These are phyloP conservation scores for Leccinum ponderosum DNA, from an alignment of 1,284 basidiomycete genomes.

Conservation along the genomic window DNA sequence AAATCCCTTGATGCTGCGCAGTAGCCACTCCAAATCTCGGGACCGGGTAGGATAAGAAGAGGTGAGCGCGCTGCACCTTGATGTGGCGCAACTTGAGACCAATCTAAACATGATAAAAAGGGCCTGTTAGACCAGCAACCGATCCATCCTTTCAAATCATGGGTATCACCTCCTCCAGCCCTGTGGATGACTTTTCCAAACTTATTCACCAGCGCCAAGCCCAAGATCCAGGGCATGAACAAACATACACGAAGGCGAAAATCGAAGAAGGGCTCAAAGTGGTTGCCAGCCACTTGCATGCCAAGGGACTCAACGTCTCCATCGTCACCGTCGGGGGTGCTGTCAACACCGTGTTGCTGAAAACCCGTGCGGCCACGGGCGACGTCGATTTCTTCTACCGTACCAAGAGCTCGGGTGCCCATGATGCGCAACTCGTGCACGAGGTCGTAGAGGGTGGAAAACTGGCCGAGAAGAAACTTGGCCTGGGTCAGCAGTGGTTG, in stretches of 20 bases:
- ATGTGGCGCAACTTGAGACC: not conserved
- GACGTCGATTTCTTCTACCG: conserved; percentile 17
- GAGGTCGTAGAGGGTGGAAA: conserved; percentile 5
- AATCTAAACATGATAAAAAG: not conserved
- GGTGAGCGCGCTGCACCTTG: not conserved
- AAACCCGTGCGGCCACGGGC: conserved; percentile 9
- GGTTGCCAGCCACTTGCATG: conserved; percentile 5
- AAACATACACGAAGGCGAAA: conserved; percentile 5
- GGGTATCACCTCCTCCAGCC: conserved; percentile 2
- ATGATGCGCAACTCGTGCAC: not conserved
- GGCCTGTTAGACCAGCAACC: not conserved
- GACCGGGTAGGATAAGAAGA: not conserved
- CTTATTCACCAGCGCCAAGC: not conserved
- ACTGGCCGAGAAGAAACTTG: not conserved
- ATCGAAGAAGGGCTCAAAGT: conserved; percentile 7
- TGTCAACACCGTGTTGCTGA: conserved; percentile 10
- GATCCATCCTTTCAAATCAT: not conserved
- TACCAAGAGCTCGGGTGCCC: not conserved
- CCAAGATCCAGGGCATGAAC: not conserved
- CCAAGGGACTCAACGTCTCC: conserved; percentile 3
- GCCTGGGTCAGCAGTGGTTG: conserved; percentile 9
- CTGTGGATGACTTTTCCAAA: not conserved
- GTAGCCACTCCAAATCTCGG: not conserved
- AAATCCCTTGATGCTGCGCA: not conserved
- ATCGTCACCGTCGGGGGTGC: conserved; percentile 13